Percentiles rank a stretch among this genome's conserved stretches.
Conservation (phyloP, 768 basidiomycete genomes). For the Boletus rubescentipes region DNA sequence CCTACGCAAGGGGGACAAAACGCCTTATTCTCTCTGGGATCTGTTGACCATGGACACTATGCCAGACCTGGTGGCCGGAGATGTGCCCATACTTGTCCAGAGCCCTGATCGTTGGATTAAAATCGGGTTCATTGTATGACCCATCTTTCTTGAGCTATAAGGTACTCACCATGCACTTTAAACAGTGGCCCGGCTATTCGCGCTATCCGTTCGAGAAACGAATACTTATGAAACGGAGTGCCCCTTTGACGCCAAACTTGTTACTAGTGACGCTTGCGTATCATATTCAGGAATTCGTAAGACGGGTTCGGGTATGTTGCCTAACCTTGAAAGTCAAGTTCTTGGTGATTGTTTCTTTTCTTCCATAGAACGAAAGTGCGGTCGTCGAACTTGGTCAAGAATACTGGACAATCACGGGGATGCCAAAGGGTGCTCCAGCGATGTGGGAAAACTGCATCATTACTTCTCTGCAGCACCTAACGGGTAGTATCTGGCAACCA, state of each 20-base stretch:
- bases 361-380: conserved; percentile 26
- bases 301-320: conserved; percentile 31
- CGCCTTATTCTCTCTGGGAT: conserved; percentile 29
- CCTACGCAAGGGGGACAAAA: conserved; percentile 19
- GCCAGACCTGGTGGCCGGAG: conserved; percentile 25
- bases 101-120: conserved; percentile 33
- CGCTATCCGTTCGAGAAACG: conserved; percentile 38
- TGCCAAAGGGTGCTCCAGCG: conserved; percentile 14
- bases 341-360: not conserved
- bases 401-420: conserved; percentile 35
- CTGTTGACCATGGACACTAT: conserved; percentile 22
- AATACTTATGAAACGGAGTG: conserved; percentile 34
- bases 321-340: not conserved
- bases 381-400: conserved; percentile 38
- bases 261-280: conserved; percentile 33
- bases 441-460: conserved; percentile 37
- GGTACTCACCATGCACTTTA: not conserved
- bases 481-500: conserved; percentile 44
- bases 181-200: conserved; percentile 52
- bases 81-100: conserved; percentile 20
- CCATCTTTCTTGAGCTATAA: not conserved
- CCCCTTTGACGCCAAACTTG: conserved; percentile 29
- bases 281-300: conserved; percentile 32
- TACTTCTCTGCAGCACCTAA: conserved; percentile 38
- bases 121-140: conserved; percentile 36